Evolutionary conservation across 345 rosid genomes (phyloP).

Genomic region (Stellera chamaejasme): DNA sequence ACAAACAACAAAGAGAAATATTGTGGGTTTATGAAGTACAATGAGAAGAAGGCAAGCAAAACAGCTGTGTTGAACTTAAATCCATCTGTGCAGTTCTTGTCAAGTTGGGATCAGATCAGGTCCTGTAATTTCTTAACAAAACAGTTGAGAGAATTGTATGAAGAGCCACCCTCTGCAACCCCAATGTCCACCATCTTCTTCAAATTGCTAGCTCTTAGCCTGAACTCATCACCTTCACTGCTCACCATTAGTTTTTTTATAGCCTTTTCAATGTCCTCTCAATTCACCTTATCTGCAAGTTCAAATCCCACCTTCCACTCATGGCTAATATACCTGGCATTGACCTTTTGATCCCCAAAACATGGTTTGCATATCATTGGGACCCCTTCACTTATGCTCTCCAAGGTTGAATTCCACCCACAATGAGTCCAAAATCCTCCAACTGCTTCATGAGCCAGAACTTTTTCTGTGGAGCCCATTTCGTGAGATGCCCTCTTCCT

Average conservation of each 20-base stretch:
- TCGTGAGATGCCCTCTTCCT: conserved; percentile 15
- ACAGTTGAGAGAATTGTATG: conserved; percentile 5
- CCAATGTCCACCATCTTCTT: conserved; percentile 7
- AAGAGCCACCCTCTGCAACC: conserved; percentile 13
- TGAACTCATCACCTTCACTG: conserved; percentile 14
- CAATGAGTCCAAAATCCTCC: conserved; percentile 31
- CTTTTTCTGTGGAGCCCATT: conserved; percentile 27
- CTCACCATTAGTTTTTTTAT: conserved; percentile 15
- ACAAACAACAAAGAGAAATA: no score
- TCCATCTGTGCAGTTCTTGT: no score
- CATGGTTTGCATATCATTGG: conserved; percentile 28
- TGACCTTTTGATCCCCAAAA: conserved; percentile 19
- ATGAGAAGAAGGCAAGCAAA: no score
- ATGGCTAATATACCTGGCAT: conserved; percentile 10
- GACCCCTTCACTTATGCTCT: conserved; percentile 22
- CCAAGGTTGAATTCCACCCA: conserved; percentile 29
- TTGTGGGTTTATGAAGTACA: no score
- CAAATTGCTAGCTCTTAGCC: conserved; percentile 4
- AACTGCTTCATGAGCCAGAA: conserved; percentile 19
- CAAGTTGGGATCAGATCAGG: no score
- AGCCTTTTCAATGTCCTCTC: neutral
- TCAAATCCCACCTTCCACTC: conserved; percentile 14
- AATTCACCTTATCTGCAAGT: conserved; percentile 5
- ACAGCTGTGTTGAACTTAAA: no score
- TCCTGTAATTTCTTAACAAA: no score